Evolutionary conservation across 805 yeast genomes (phyloP).

Genomic region (Candida xyloterini): DNA sequence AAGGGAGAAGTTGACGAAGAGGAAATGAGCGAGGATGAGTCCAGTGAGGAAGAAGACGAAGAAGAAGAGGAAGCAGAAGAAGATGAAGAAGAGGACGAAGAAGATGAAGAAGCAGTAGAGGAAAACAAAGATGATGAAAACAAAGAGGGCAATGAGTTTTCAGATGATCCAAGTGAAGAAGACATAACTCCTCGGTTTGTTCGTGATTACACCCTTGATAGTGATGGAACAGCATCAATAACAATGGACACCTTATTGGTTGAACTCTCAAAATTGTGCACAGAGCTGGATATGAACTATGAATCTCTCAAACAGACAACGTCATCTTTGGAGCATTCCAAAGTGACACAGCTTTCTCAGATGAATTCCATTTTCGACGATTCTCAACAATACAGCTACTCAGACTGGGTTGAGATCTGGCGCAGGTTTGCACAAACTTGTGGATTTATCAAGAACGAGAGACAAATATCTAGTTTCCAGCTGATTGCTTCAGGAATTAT

Average conservation of each 20-base stretch:
- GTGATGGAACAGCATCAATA: slow-evolving; percentile 21
- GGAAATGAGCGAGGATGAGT: neutral
- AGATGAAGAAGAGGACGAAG: slow-evolving; percentile 1
- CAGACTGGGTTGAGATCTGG: slow-evolving; percentile 39
- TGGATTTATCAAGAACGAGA: slow-evolving; percentile 22
- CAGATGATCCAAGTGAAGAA: slow-evolving; percentile 11
- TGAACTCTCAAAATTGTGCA: slow-evolving; percentile 19
- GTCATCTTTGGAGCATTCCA: slow-evolving; percentile 21
- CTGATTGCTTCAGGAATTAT: slow-evolving; percentile 67
- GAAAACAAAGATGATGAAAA: slow-evolving; percentile 20
- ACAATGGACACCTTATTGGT: slow-evolving; percentile 14
- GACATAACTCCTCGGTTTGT: slow-evolving; percentile 16
- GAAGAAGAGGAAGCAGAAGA: slow-evolving; percentile 9
- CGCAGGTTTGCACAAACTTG: slow-evolving; percentile 34
- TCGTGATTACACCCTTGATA: slow-evolving; percentile 21
- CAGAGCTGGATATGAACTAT: slow-evolving; percentile 21
- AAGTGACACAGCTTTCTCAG: slow-evolving; percentile 29
- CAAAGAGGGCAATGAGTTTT: slow-evolving; percentile 17
- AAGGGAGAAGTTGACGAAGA: neutral
- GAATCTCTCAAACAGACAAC: slow-evolving; percentile 17
- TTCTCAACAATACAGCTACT: slow-evolving; percentile 21
- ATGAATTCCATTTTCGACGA: slow-evolving; percentile 26
- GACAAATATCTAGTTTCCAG: slow-evolving; percentile 66
- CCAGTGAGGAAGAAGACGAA: slow-evolving; percentile 2
- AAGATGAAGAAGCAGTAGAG: slow-evolving; percentile 8